Base-by-base conservation (phyloP, 345 rosid species). In the Turnera subulata region DNA sequence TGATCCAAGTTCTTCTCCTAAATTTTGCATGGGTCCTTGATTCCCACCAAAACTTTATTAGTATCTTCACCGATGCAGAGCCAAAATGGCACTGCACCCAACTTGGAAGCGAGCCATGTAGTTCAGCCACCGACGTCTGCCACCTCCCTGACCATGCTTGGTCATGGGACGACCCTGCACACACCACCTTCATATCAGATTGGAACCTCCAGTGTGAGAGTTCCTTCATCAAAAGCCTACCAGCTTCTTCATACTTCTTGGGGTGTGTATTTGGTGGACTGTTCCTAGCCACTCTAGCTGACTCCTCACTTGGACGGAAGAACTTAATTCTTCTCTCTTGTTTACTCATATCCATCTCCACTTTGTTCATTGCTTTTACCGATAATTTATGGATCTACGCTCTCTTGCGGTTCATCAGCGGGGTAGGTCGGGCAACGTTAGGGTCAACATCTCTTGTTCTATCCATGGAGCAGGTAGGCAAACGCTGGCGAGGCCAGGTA, bases 221-320 rank as follows among this genome's bases (percentile, higher is more conserved):
- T 23, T 48, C 66, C 10, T 13, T 68, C 23, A 4, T 68, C 33
- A 55, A n/a, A 23, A 63, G 63, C 58, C 50, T 68, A 10, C 73
- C 73, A 0, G 67, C 67, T 1, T 55, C 73, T 20, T 55, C 73
- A 12, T 68, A 61, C 53, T 68, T 68, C 58, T 1, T 23, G 2
- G 73, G 73, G 0, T 68, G 73, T 33, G 22, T 62, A 8, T 35
- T 18, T n/a, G 63, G 73, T 12, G 73, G 73, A 2, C 17, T 62
- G 0, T 0, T 35, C 5, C 15, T 68, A 12, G 57, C 63, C 13
- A 26, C 67, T 2, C 63, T 62, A 1, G 67, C 62, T 3, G 67
- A 68, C 53, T 55, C 73, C 10, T 48, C 38, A 4, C 23, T 62
- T 6, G 73, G 67, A 10, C 62, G 73, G 14, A 68, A 62, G 50